A percentile compares a stretch with the other conserved stretches of the same genome.
Conservation (phyloP, 2,329 filamentous ascomycete species). For the Diplodia mutila region DNA sequence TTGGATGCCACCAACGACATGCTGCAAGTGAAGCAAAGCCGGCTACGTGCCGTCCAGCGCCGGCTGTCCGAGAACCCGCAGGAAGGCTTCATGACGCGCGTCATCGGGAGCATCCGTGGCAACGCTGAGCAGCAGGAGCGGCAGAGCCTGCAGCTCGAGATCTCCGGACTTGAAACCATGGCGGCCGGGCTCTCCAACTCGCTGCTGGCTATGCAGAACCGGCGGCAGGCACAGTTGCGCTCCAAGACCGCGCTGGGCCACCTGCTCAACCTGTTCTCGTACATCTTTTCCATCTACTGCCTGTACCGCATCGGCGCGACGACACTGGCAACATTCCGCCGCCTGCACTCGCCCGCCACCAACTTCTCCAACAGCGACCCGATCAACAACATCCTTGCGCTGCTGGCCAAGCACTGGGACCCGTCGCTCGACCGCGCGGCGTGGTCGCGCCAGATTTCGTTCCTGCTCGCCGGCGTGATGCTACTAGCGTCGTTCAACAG, state of each 20-base stretch:
- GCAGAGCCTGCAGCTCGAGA: slow-evolving; percentile 69
- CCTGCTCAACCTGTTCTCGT: slow-evolving; percentile 65
- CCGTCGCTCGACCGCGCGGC: slow-evolving; percentile 78
- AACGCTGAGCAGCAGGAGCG: slow-evolving; percentile 59
- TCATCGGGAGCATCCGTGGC: slow-evolving; percentile 72
- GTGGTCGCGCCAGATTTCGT: slow-evolving; percentile 84
- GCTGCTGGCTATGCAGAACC: slow-evolving; percentile 64
- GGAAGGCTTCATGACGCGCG: slow-evolving; percentile 70
- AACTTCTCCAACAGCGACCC: slow-evolving; percentile 75
- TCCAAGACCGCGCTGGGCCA: slow-evolving; percentile 70
- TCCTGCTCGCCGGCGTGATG: slow-evolving; percentile 80
- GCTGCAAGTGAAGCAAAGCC: slow-evolving; percentile 73
- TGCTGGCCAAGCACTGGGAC: slow-evolving; percentile 83
- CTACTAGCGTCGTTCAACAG: slow-evolving; percentile 80
- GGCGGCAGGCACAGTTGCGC: slow-evolving; percentile 66
- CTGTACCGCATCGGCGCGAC: slow-evolving; percentile 80
- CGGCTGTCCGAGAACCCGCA: slow-evolving; percentile 57
- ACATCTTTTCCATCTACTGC: slow-evolving; percentile 79
- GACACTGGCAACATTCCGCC: slow-evolving; percentile 67
- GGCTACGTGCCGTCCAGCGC: slow-evolving; percentile 70
- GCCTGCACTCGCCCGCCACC: slow-evolving; percentile 45
- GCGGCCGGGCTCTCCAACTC: slow-evolving; percentile 69
- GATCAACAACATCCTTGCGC: slow-evolving; percentile 78
- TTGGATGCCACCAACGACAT: slow-evolving; percentile 79
- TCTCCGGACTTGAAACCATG: slow-evolving; percentile 80